phyloP scores from a whole-genome alignment of 805 yeast genomes.

The Kuraishia ogatae region DNA sequence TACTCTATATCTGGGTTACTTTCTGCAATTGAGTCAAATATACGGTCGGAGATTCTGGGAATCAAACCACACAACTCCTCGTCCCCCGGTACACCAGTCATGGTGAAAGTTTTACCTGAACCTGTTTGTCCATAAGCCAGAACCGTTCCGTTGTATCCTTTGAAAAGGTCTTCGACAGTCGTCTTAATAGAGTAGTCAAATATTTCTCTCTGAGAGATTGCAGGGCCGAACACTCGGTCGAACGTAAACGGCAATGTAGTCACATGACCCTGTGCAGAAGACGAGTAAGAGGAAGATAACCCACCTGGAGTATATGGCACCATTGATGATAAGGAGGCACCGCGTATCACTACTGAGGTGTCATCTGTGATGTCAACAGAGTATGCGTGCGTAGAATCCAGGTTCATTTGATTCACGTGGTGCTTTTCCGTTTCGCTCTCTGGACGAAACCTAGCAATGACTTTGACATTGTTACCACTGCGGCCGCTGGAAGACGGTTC shows the following conservation, averaged over 20 bases:
- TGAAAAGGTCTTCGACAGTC: conserved; percentile 60
- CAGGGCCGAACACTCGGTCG: conserved; percentile 53
- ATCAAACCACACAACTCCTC: conserved; percentile 47
- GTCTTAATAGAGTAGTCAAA: conserved; percentile 50
- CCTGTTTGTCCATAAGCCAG: conserved; percentile 76
- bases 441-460: conserved; percentile 69
- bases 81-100: conserved; percentile 48
- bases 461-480: conserved; percentile 37
- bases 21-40: conserved; percentile 46
- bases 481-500: background rate
- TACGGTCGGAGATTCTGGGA: conserved; percentile 60
- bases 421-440: conserved; percentile 25
- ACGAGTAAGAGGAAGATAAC: conserved; percentile 1
- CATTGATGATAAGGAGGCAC: background rate
- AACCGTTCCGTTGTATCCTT: conserved; percentile 41
- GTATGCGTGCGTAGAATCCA: conserved; percentile 4
- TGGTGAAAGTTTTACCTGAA: conserved; percentile 77
- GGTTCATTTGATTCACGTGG: conserved; percentile 7
- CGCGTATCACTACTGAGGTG: background rate
- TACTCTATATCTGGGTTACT: conserved; percentile 49
- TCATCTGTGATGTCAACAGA: conserved; percentile 7
- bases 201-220: conserved; percentile 45
- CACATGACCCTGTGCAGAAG: conserved; percentile 7
- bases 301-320: background rate
- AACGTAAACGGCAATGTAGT: conserved; percentile 34